phyloP scores from a whole-genome alignment of 139 green algal genomes.

The Picocystis salinarum region DNA sequence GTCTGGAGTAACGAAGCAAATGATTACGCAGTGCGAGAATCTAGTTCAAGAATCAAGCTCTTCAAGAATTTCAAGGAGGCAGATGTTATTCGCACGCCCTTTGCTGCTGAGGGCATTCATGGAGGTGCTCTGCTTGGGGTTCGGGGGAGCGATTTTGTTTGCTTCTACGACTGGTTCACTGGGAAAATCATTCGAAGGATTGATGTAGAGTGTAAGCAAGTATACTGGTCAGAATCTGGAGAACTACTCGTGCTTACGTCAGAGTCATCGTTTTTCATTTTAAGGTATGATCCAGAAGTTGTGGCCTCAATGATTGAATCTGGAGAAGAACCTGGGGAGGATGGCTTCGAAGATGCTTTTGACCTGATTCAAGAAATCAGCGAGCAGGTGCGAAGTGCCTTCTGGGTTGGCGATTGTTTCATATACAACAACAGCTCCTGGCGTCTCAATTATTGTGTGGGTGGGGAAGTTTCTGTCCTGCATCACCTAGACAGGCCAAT shows the following conservation, averaged over 20 bases:
- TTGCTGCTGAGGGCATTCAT: slow-evolving; percentile 64
- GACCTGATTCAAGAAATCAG: slow-evolving; percentile 80
- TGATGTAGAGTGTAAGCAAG: no score
- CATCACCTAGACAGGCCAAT: slow-evolving; percentile 84
- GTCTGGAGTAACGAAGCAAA: slow-evolving; percentile 75
- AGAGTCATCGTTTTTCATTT: slow-evolving; percentile 69
- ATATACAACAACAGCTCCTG: slow-evolving; percentile 91
- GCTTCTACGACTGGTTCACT: slow-evolving; percentile 89
- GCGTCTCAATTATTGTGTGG: slow-evolving; percentile 95
- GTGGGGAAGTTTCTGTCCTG: slow-evolving; percentile 48
- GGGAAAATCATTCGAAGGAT: slow-evolving; percentile 21
- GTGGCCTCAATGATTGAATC: slow-evolving; percentile 27
- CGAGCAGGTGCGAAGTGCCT: slow-evolving; percentile 39
- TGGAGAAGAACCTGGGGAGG: slow-evolving; percentile 43
- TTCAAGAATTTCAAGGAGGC: slow-evolving; percentile 64
- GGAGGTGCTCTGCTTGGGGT: slow-evolving; percentile 71
- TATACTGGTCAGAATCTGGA: slow-evolving; percentile 78
- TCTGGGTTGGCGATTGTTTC: slow-evolving; percentile 93
- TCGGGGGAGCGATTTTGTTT: slow-evolving; percentile 62
- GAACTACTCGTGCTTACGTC: slow-evolving; percentile 59
- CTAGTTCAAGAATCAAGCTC: slow-evolving; percentile 23
- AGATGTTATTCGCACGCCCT: slow-evolving; percentile 48
- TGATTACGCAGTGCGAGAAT: slow-evolving; percentile 69
- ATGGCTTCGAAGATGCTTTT: slow-evolving; percentile 92
- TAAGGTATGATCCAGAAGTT: slow-evolving; percentile 44